Evolutionary conservation across 2,329 filamentous ascomycete genomes (phyloP).

Genomic region (Chrysosphaeria jannelii): DNA sequence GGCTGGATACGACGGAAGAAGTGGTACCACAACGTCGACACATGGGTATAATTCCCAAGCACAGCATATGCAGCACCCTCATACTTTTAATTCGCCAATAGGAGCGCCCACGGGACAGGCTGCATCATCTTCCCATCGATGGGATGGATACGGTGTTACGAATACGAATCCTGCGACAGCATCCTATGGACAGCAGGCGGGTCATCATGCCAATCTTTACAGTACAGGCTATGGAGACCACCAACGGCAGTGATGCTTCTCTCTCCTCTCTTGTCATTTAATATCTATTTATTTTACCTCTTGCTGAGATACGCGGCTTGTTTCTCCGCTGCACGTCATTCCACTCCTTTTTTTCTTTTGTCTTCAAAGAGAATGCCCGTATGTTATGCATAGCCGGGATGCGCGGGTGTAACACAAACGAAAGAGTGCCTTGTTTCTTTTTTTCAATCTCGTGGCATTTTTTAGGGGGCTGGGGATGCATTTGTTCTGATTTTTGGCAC

Average conservation of each 20-base stretch:
- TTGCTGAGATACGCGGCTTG: background rate
- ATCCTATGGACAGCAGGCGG: constrained; percentile 2
- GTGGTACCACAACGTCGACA: background rate
- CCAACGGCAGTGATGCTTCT: too few relatives aligned
- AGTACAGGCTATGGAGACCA: constrained; percentile 4
- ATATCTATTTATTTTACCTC: constrained; percentile 1
- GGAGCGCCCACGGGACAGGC: constrained; percentile 2
- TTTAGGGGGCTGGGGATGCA: background rate
- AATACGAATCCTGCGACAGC: constrained; percentile 1
- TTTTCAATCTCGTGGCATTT: background rate
- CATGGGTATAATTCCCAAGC: constrained; percentile 2
- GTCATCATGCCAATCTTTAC: constrained; percentile 4
- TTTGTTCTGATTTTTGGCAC: background rate
- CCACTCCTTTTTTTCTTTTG: background rate
- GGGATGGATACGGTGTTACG: constrained; percentile 4
- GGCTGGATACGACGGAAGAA: constrained; percentile 10
- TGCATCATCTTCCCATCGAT: constrained; percentile 2
- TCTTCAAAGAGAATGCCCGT: too few relatives aligned
- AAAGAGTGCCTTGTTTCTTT: too few relatives aligned
- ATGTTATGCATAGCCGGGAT: too few relatives aligned
- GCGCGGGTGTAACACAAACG: too few relatives aligned
- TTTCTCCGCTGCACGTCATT: background rate
- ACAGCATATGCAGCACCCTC: constrained; percentile 7
- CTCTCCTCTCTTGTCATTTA: background rate
- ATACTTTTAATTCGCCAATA: constrained; percentile 4